Evolutionary conservation across 257 asterid species (phyloP).

Genomic region (Solanum virginianum): DNA sequence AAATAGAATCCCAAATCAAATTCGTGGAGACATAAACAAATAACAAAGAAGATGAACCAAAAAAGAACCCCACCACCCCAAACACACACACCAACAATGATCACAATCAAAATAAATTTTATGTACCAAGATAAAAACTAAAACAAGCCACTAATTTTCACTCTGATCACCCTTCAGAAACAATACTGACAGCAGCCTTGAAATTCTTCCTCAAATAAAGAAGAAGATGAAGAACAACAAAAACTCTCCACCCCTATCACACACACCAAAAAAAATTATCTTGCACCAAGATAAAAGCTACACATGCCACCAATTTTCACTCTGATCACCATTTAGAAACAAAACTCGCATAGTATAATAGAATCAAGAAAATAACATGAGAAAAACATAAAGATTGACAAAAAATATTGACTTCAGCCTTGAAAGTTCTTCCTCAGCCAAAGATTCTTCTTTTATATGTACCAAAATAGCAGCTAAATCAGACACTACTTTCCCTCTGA

Average conservation of each 20-base stretch:
- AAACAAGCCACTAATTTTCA: not conserved
- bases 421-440: constrained; percentile 76
- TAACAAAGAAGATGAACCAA: not conserved
- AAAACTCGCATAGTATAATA: not conserved
- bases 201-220: constrained; percentile 91
- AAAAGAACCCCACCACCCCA: not conserved
- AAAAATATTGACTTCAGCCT: not conserved
- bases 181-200: constrained; percentile 52
- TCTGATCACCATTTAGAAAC: not conserved
- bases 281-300: not conserved
- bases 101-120: not conserved
- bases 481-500: not conserved
- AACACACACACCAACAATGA: not conserved
- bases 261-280: not conserved
- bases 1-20: not conserved
- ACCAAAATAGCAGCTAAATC: not conserved
- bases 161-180: not conserved
- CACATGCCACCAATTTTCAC: not conserved
- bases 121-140: not conserved
- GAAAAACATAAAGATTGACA: not conserved
- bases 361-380: not conserved
- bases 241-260: not conserved
- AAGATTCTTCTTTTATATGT: constrained; percentile 29
- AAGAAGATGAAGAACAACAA: not conserved
- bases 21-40: not conserved